Percentiles rank a stretch among this genome's conserved stretches.
Conservation (phyloP, 2,329 filamentous ascomycete genomes). For the Scleromitrula shiraiana region DNA sequence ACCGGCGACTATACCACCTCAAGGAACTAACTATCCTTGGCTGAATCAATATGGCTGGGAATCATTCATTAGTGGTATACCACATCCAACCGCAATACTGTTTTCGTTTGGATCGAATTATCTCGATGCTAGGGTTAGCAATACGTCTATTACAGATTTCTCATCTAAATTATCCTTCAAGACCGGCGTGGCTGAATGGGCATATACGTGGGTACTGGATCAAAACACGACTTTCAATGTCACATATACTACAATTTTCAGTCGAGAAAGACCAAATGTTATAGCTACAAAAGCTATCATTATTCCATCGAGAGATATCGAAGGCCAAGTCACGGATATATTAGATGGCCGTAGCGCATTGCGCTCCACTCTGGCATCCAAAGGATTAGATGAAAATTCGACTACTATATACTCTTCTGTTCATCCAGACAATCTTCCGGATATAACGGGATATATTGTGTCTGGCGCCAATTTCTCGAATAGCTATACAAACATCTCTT, state of each 20-base stretch:
- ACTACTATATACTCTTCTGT: constrained; percentile 57
- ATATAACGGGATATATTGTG: constrained; percentile 55
- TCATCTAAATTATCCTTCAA: constrained; percentile 53
- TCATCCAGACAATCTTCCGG: constrained; percentile 49
- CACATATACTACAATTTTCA: constrained; percentile 53
- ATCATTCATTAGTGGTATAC: constrained; percentile 62
- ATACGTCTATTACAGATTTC: constrained; percentile 52
- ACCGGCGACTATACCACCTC: constrained; percentile 36
- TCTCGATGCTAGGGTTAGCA: constrained; percentile 53
- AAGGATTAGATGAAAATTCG: constrained; percentile 42
- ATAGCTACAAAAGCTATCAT: constrained; percentile 48
- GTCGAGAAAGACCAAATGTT: constrained; percentile 27
- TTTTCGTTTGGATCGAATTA: constrained; percentile 47
- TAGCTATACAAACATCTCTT: constrained; percentile 31
- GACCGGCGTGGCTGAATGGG: constrained; percentile 55
- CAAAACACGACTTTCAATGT: constrained; percentile 45
- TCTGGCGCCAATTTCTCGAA: constrained; percentile 38
- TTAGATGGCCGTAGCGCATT: constrained; percentile 62
- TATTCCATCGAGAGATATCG: constrained; percentile 42
- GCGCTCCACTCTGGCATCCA: constrained; percentile 50
- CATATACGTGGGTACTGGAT: constrained; percentile 56
- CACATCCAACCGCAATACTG: constrained; percentile 57
- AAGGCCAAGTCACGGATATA: constrained; percentile 56
- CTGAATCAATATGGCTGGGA: constrained; percentile 62
- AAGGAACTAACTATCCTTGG: constrained; percentile 59